A percentile compares a stretch with the other conserved stretches of the same genome.
Conservation (phyloP, 2,329 filamentous ascomycete species). For the Xylariaceae sp. region DNA sequence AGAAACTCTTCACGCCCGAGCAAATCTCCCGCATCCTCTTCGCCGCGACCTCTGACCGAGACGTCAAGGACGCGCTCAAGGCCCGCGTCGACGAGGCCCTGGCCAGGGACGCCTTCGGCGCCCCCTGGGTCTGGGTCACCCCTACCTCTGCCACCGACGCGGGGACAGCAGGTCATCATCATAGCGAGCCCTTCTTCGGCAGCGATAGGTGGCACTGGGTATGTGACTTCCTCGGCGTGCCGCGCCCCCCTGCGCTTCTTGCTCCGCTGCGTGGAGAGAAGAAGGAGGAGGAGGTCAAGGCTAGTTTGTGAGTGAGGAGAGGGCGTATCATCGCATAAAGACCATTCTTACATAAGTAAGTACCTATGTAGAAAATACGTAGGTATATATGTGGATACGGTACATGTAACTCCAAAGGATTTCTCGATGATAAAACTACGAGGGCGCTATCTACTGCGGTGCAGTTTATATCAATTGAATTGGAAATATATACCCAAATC, state of each 20-base stretch:
- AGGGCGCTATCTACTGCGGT: too few species aligned
- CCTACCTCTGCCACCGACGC: too few species aligned
- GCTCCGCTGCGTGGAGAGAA: constrained; percentile 29
- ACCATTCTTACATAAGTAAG: too few species aligned
- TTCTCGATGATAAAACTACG: too few species aligned
- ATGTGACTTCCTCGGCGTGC: constrained; percentile 59
- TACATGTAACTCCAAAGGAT: too few species aligned
- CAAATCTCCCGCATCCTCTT: constrained; percentile 56
- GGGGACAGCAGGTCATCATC: too few species aligned
- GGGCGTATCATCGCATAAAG: too few species aligned
- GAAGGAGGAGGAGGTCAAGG: constrained; percentile 28
- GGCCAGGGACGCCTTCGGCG: constrained; percentile 65
- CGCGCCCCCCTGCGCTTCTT: constrained; percentile 50
- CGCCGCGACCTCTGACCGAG: constrained; percentile 41
- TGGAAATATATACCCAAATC: too few species aligned
- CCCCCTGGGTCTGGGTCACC: constrained; percentile 68
- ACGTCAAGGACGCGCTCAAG: constrained; percentile 43
- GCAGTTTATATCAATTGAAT: too few species aligned
- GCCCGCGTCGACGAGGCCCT: constrained; percentile 56
- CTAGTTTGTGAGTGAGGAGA: too few species aligned
- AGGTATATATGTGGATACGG: too few species aligned
- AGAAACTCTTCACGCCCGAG: constrained; percentile 40
- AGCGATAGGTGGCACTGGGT: constrained; percentile 69
- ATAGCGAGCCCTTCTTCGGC: constrained; percentile 67
- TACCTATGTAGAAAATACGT: too few species aligned